Percentiles rank a stretch among this genome's conserved stretches.
phyloP scores from a whole-genome alignment of 805 yeast species.

The Candida odintsovae region DNA sequence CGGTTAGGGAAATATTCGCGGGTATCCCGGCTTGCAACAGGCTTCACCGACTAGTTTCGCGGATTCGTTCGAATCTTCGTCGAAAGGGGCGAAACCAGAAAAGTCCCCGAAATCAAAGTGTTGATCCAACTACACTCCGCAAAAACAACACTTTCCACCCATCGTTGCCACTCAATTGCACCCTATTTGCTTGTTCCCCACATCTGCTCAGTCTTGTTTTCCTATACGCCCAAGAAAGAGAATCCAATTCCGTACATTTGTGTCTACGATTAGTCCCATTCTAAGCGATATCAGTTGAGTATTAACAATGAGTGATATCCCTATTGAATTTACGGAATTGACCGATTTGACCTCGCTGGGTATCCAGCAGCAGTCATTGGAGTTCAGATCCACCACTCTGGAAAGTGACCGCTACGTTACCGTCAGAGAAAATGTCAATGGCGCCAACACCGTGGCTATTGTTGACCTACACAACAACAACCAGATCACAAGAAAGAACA shows the following conservation, averaged over 20 bases:
- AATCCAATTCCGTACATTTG: not conserved
- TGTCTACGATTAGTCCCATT: not conserved
- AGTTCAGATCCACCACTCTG: conserved; percentile 89
- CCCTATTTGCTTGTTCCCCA: not conserved
- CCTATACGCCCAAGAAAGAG: not conserved
- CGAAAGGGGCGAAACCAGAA: conserved; percentile 3
- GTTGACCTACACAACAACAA: conserved; percentile 77
- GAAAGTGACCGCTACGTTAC: conserved; percentile 91
- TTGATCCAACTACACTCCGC: not conserved
- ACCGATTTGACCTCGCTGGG: conserved; percentile 84
- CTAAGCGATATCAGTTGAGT: not conserved
- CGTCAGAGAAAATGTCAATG: conserved; percentile 54
- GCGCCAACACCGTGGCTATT: conserved; percentile 89
- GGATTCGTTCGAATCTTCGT: not conserved
- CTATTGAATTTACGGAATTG: conserved; percentile 95
- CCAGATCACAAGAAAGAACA: conserved; percentile 79
- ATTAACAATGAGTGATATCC: conserved; percentile 57
- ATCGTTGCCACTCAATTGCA: not conserved
- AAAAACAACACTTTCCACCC: not conserved
- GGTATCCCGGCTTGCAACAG: not conserved
- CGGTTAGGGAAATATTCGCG: not conserved
- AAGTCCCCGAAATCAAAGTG: conserved; percentile 2
- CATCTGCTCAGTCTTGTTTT: not conserved
- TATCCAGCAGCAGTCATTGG: conserved; percentile 77
- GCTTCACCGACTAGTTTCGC: not conserved